Evolutionary conservation across 108 stramenopile species (phyloP), one percentile per base, ranked within the genome.

Genomic region (Conticribra guillardii): DNA sequence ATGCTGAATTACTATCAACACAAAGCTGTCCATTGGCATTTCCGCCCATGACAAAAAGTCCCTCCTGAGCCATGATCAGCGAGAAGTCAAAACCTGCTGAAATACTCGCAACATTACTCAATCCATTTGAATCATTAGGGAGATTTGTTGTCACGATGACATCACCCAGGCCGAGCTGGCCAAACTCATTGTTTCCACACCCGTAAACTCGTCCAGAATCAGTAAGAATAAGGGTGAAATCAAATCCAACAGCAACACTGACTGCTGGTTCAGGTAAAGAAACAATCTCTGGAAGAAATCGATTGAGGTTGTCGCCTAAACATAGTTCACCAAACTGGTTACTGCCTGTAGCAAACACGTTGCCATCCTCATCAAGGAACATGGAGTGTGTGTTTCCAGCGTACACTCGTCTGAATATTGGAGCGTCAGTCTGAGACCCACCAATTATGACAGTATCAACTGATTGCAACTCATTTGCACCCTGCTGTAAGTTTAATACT

Each of bases 11-110:
- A 22, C 59, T 77, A 22, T 67, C 73, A 30, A 51, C 63, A 30
- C 84, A 82, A 27, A 76, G 61, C 58, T 85, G 84, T 29, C 67
- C 79, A 30, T 80, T 79, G 18, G 47, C 68, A 29, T 75, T 74
- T 9, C 54, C 61, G 21, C 84, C 84, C 50, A 73, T 82, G 22
- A 52, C 69, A 27, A 62, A 60, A 9, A 75, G 58, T 28, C 74
- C 70, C 18, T 54, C 52, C 18, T 37, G 18, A 8, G 68, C 33
- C 28, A 60, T 33, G 48, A 71, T 53, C 37, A 79, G 29, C 9
- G 71, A 48, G 47, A 75, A 69, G 17, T 80, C 63, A 19, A 61
- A 59, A 18, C 84, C 84, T 27, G 81, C 73, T 49, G 73, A 74
- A 2, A 84, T 22, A 4, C 51, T 47, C 11, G 33, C 28, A 26